Evolutionary conservation across 148 eudicot species (phyloP).

Genomic region (Bassia scoparia): DNA sequence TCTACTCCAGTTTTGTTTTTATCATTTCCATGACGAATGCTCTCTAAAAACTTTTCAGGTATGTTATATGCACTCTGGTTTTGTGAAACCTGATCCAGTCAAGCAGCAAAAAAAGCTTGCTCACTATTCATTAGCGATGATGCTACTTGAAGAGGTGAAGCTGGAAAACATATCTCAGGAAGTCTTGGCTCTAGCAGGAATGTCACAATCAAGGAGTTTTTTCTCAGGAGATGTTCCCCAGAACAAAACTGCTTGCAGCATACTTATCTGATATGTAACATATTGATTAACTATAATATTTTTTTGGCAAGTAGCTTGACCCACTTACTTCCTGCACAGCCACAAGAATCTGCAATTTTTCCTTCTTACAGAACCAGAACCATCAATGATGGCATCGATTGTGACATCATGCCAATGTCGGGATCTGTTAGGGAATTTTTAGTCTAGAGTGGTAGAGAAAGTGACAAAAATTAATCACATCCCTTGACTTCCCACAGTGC

Average conservation of each 20-base stretch:
- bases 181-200: constrained; percentile 14
- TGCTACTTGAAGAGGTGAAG: constrained; percentile 11
- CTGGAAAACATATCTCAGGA: constrained; percentile 24
- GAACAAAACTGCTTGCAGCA: constrained; percentile 28
- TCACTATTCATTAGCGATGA: constrained; percentile 19
- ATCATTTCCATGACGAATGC: constrained; percentile 26
- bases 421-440: constrained; percentile 17
- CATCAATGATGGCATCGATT: constrained; percentile 35
- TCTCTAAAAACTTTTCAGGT: constrained; percentile 8
- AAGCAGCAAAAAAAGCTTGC: constrained; percentile 24
- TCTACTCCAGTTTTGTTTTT: constrained; percentile 24
- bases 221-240: constrained; percentile 18
- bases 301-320: constrained; percentile 30
- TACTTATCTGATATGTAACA: constrained; percentile 34
- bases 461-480: constrained; percentile 28
- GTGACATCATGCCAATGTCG: not conserved
- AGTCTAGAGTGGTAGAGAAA: constrained; percentile 33
- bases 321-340: constrained; percentile 37
- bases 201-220: constrained; percentile 15
- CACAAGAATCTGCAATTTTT: constrained; percentile 18
- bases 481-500: constrained; percentile 4
- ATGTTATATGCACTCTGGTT: constrained; percentile 7
- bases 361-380: constrained; percentile 15
- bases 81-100: constrained; percentile 29
- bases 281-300: constrained; percentile 12